A percentile compares a stretch with the other conserved stretches of the same genome.
These are phyloP conservation scores for Suhomyces vadensis DNA, from an alignment of 805 yeast genomes.

Conservation along the genomic window DNA sequence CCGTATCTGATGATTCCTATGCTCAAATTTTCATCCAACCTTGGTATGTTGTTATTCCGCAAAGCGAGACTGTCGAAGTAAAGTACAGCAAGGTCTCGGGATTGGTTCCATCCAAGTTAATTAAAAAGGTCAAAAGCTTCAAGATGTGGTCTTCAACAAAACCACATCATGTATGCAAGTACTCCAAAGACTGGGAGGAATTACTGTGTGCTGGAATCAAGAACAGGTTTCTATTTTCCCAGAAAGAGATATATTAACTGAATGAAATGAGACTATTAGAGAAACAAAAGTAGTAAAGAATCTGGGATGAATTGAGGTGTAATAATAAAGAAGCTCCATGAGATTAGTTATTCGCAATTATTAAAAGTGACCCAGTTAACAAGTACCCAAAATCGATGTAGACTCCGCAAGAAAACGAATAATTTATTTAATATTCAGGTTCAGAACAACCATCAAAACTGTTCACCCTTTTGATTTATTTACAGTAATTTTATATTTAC, in stretches of 20 bases:
- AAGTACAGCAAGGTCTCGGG: not conserved
- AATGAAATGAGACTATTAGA: too few species aligned
- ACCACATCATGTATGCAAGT: conserved; percentile 12
- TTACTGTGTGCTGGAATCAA: conserved; percentile 8
- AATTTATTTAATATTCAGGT: too few species aligned
- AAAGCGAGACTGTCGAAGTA: conserved; percentile 1
- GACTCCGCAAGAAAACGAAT: too few species aligned
- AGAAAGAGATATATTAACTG: not conserved
- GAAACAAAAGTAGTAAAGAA: too few species aligned
- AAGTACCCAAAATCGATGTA: too few species aligned
- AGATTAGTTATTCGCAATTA: too few species aligned
- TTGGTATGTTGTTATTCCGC: conserved; percentile 9
- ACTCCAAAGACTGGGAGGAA: not conserved
- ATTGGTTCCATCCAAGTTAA: not conserved
- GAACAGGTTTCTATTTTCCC: not conserved
- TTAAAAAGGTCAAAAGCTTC: not conserved
- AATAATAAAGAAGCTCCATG: too few species aligned
- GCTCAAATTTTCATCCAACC: conserved; percentile 13
- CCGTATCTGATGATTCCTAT: conserved; percentile 2
- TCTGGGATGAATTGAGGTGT: too few species aligned
- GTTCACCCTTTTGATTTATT: too few species aligned
- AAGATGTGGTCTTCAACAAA: conserved; percentile 1
- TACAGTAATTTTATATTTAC: not conserved
- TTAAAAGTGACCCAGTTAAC: too few species aligned
- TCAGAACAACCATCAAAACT: too few species aligned